Conservation (phyloP, 2,329 filamentous ascomycete genomes). For the Onygena corvina region DNA sequence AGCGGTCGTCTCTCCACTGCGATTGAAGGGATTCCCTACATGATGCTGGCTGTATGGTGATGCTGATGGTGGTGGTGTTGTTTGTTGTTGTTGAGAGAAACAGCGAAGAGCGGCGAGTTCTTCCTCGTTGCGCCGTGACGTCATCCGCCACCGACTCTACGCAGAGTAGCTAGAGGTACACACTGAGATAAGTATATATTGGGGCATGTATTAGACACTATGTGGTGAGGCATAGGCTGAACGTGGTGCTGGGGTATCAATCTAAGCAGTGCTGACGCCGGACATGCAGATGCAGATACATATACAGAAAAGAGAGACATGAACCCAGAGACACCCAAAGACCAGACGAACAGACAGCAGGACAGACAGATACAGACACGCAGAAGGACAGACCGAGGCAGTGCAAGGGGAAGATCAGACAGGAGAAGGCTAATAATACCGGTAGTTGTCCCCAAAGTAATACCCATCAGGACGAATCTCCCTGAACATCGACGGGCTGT, state of each 20-base stretch:
- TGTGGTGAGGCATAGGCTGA: too few relatives aligned
- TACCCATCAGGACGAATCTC: constrained; percentile 11
- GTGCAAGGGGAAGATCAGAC: not conserved
- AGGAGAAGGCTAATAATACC: not conserved
- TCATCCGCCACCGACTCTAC: too few relatives aligned
- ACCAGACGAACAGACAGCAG: not conserved
- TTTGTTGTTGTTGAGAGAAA: not conserved
- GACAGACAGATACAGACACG: not conserved
- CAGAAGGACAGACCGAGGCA: not conserved
- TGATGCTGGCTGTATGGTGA: not conserved
- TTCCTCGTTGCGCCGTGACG: too few relatives aligned
- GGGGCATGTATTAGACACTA: too few relatives aligned
- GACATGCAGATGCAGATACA: too few relatives aligned
- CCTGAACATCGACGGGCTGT: not conserved
- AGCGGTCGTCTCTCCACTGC: not conserved
- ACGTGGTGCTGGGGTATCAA: too few relatives aligned
- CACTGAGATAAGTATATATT: too few relatives aligned
- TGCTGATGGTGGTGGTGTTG: not conserved
- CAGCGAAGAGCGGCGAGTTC: too few relatives aligned
- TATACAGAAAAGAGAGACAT: too few relatives aligned
- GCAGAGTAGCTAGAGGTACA: too few relatives aligned
- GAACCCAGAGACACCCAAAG: too few relatives aligned
- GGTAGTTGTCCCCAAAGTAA: constrained; percentile 7
- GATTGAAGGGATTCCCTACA: not conserved
- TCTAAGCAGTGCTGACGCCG: not conserved